phyloP scores from a whole-genome alignment of 2,329 filamentous ascomycete genomes.

The Parastagonospora avenae region DNA sequence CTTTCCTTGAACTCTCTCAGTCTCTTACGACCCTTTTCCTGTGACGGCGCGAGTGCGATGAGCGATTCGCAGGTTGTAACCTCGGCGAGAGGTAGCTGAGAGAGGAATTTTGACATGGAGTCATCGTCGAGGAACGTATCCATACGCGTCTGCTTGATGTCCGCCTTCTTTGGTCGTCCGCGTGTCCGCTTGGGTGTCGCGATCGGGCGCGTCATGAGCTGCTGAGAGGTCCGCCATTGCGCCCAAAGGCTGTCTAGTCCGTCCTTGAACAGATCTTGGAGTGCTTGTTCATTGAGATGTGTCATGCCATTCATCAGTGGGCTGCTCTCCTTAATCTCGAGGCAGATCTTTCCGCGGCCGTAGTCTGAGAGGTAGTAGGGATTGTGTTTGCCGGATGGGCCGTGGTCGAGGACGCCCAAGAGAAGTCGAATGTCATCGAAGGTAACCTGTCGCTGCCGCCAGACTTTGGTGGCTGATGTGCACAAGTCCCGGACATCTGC shows the following conservation, averaged over 20 bases:
- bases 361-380: conserved; percentile 52
- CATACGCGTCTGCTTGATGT: conserved; percentile 55
- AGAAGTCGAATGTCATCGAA: conserved; percentile 54
- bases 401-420: conserved; percentile 48
- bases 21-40: conserved; percentile 70
- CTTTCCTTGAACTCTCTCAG: conserved; percentile 71
- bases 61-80: conserved; percentile 60
- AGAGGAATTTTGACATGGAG: conserved; percentile 56
- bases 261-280: conserved; percentile 58
- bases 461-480: conserved; percentile 49
- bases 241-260: conserved; percentile 54
- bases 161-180: conserved; percentile 39
- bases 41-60: conserved; percentile 60
- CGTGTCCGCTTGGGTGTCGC: conserved; percentile 42
- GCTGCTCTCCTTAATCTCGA: conserved; percentile 45
- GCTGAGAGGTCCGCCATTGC: conserved; percentile 42
- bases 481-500: conserved; percentile 49
- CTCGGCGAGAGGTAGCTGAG: conserved; percentile 60
- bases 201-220: conserved; percentile 30
- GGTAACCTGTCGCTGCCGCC: conserved; percentile 54
- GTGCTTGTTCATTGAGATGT: conserved; percentile 51
- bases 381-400: conserved; percentile 33
- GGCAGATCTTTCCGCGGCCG: conserved; percentile 49
- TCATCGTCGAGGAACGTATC: conserved; percentile 44
- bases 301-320: conserved; percentile 32